Evolutionary conservation across 495 filamentous ascomycete genomes (phyloP).

Genomic region (Annulohypoxylon moriforme): DNA sequence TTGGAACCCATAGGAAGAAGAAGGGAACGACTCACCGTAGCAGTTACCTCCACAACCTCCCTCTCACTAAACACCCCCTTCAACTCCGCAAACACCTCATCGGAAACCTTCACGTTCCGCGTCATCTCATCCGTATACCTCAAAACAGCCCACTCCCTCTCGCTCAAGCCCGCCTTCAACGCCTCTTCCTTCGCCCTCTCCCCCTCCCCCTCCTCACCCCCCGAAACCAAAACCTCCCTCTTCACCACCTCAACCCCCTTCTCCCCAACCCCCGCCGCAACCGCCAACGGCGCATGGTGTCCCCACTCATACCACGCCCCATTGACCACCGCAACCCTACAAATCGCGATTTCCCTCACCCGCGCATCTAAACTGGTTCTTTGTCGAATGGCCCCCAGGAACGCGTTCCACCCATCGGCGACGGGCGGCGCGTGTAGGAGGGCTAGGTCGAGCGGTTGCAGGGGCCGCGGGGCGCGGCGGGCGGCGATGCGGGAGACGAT

Average conservation of each 20-base stretch:
- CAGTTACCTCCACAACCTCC: conserved; percentile 81
- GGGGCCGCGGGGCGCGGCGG: conserved; percentile 70
- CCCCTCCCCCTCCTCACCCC: conserved; percentile 16
- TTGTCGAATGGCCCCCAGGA: conserved; percentile 79
- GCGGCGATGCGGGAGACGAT: conserved; percentile 71
- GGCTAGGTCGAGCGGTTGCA: conserved; percentile 77
- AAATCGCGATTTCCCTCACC: conserved; percentile 77
- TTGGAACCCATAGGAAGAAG: not conserved
- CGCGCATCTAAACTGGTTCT: conserved; percentile 68
- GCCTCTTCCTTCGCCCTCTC: conserved; percentile 33
- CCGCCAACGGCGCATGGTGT: conserved; percentile 74
- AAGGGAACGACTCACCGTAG: conserved; percentile 63
- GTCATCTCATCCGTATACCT: conserved; percentile 83
- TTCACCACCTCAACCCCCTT: conserved; percentile 56
- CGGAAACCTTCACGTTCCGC: conserved; percentile 68
- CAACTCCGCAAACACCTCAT: conserved; percentile 71
- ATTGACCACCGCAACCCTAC: conserved; percentile 78
- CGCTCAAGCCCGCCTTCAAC: conserved; percentile 56
- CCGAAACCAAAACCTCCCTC: conserved; percentile 21
- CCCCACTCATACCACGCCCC: conserved; percentile 82
- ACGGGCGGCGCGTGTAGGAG: conserved; percentile 79
- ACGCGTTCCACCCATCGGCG: conserved; percentile 83
- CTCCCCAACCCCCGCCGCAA: conserved; percentile 59
- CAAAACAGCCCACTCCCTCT: conserved; percentile 72
- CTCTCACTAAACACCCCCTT: conserved; percentile 69